phyloP scores from a whole-genome alignment of 177 flowering plant species.

The Tripterygium wilfordii region DNA sequence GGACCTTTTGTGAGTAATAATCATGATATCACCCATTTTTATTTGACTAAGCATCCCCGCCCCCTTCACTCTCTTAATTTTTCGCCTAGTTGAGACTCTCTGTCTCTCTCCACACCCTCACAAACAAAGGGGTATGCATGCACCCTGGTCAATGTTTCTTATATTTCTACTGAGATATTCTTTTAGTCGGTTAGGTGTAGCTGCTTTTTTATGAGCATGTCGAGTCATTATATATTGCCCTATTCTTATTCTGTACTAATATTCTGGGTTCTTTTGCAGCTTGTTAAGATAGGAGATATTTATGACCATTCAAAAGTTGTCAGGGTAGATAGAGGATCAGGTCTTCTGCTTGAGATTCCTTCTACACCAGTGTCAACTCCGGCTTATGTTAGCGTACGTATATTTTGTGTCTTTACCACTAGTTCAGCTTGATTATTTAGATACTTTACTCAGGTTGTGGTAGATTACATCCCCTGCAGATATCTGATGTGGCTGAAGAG shows the following conservation, averaged over 20 bases:
- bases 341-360: conserved; percentile 86
- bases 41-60: too few species aligned
- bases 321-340: conserved; percentile 79
- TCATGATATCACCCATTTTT: too few species aligned
- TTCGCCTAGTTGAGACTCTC: too few species aligned
- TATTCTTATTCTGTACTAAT: background rate
- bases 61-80: too few species aligned
- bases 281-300: conserved; percentile 70
- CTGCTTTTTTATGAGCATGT: background rate
- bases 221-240: background rate
- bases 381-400: conserved; percentile 74
- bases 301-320: conserved; percentile 70
- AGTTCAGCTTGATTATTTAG: background rate
- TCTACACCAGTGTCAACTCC: conserved; percentile 65
- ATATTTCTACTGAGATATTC: too few species aligned
- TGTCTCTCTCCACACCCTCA: too few species aligned
- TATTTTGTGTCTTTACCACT: background rate
- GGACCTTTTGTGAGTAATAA: too few species aligned
- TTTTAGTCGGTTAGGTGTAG: too few species aligned
- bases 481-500: conserved; percentile 67
- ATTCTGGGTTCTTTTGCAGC: conserved; percentile 34
- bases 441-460: background rate
- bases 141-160: too few species aligned
- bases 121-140: too few species aligned
- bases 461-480: conserved; percentile 30